Evolutionary conservation across 768 basidiomycete species (phyloP).

Genomic region (Russula virescens): DNA sequence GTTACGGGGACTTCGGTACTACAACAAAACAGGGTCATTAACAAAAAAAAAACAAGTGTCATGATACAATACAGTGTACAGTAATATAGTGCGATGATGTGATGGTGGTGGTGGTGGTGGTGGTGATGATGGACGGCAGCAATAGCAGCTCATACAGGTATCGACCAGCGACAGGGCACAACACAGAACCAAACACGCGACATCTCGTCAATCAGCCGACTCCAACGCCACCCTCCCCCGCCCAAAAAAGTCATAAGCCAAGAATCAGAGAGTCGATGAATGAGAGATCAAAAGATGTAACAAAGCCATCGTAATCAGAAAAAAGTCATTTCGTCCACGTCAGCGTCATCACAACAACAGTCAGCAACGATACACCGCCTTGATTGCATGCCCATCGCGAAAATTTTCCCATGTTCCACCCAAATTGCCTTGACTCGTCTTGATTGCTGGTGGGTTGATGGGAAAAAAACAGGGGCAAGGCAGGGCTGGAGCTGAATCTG

Average conservation of each 20-base stretch:
- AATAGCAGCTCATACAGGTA: not conserved
- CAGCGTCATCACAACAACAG: slow-evolving; percentile 3
- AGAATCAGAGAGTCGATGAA: too few species aligned
- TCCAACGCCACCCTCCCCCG: too few species aligned
- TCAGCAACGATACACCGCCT: not conserved
- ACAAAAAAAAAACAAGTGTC: not conserved
- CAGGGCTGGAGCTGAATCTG: not conserved
- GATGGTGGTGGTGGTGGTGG: not conserved
- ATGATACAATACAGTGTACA: too few species aligned
- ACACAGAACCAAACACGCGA: not conserved
- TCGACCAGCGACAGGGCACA: slow-evolving; percentile 14
- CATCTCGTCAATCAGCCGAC: too few species aligned
- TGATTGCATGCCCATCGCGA: not conserved
- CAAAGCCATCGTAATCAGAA: too few species aligned
- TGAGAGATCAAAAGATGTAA: too few species aligned
- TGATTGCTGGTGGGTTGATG: not conserved
- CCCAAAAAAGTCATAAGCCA: not conserved
- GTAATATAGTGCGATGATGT: too few species aligned
- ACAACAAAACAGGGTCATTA: not conserved
- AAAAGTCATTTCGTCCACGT: not conserved
- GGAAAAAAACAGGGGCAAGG: not conserved
- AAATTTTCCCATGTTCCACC: too few species aligned
- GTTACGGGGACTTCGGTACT: not conserved
- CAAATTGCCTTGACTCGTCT: too few species aligned
- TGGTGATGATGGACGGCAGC: too few species aligned